Percentiles rank a stretch among this genome's conserved stretches.
These are phyloP conservation scores for Fusarium albidum DNA, from an alignment of 2,329 filamentous ascomycete genomes.

Conservation along the genomic window DNA sequence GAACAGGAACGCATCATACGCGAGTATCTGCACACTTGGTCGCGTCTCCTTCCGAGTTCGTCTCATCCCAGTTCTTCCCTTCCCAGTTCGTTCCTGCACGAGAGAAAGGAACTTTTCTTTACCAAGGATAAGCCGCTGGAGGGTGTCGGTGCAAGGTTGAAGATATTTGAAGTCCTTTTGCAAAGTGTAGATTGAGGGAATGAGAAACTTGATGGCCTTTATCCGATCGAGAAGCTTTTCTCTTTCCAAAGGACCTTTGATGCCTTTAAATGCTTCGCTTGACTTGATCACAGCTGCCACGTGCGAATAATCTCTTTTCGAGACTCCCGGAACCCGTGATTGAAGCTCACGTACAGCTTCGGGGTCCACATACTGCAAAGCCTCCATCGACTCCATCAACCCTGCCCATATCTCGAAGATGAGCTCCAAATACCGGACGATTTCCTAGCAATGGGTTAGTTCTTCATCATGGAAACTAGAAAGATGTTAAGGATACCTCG, in stretches of 20 bases:
- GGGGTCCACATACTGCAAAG: not conserved
- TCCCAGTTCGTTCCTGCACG: not conserved
- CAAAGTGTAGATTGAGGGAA: conserved; percentile 7
- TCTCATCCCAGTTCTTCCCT: too few species aligned
- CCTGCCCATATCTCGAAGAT: not conserved
- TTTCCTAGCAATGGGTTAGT: conserved; percentile 5
- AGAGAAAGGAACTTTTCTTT: not conserved
- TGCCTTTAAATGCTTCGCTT: not conserved
- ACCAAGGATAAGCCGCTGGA: conserved; percentile 1
- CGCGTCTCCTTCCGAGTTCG: too few species aligned
- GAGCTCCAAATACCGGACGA: conserved; percentile 7
- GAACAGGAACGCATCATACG: not conserved
- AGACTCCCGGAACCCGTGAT: conserved; percentile 1
- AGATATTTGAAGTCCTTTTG: conserved; percentile 21
- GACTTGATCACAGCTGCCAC: not conserved
- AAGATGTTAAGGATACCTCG: not conserved
- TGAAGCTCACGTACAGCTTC: conserved; percentile 1
- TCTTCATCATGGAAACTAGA: not conserved
- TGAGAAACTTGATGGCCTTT: conserved; percentile 1
- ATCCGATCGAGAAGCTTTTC: not conserved
- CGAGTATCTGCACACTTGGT: not conserved
- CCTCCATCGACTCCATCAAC: conserved; percentile 3
- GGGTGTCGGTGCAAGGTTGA: conserved; percentile 4
- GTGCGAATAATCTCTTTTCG: not conserved
- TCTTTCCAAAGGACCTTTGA: not conserved